Percentiles rank a stretch among this genome's conserved stretches.
phyloP scores from a whole-genome alignment of 768 basidiomycete genomes.

The Pholiota microspora region DNA sequence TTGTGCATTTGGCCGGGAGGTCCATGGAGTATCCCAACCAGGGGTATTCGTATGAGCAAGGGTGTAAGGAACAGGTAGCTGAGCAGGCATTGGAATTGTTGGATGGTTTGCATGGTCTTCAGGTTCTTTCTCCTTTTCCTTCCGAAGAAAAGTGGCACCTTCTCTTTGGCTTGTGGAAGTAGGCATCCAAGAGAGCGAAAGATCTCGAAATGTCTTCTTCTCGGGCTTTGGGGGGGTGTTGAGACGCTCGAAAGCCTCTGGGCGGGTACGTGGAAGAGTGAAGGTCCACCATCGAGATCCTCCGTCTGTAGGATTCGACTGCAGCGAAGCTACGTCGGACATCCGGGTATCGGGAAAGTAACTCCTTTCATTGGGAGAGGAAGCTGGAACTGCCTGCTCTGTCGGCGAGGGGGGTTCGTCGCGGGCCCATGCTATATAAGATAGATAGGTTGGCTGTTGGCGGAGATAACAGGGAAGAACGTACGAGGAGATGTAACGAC shows the following conservation, averaged over 20 bases:
- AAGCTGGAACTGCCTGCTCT: constrained; percentile 28
- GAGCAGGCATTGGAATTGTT: constrained; percentile 33
- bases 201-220: constrained; percentile 38
- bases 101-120: constrained; percentile 18
- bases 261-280: constrained; percentile 50
- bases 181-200: constrained; percentile 54
- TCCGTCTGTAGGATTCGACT: constrained; percentile 39
- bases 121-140: constrained; percentile 29
- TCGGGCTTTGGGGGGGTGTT: constrained; percentile 26
- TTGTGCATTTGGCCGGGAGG: constrained; percentile 41
- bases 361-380: constrained; percentile 23
- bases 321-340: constrained; percentile 53
- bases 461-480: constrained; percentile 22
- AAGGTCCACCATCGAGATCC: constrained; percentile 76
- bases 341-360: constrained; percentile 39
- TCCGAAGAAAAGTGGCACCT: constrained; percentile 29
- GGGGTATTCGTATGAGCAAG: constrained; percentile 55
- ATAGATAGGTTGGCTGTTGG: constrained; percentile 3
- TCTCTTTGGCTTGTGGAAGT: constrained; percentile 36
- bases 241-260: constrained; percentile 18
- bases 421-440: constrained; percentile 69
- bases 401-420: constrained; percentile 80
- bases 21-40: constrained; percentile 71
- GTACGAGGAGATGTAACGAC: constrained; percentile 73
- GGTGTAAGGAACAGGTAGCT: constrained; percentile 44